Evolutionary conservation across 2,329 filamentous ascomycete species (phyloP), one percentile per base, ranked within the genome.

Genomic region (Aschersonia sp.): DNA sequence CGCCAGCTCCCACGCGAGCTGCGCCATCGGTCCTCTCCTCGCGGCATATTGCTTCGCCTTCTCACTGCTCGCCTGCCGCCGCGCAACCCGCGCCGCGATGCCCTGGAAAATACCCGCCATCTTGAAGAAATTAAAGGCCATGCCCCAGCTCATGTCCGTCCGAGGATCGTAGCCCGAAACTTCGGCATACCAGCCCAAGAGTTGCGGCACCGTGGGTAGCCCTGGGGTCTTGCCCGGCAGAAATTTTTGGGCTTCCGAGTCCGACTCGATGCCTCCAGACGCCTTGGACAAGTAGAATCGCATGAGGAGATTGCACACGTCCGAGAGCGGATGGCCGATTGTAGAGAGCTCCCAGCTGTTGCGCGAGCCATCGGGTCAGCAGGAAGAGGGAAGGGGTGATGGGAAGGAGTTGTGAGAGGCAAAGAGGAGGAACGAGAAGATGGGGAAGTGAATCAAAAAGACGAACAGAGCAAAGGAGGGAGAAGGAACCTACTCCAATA

Each of bases 321-420:
- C 92, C 5, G 85, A 91, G 29, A 97, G 76, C 1, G 92, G 92
- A 63, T 98, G 91, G n/a, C 92, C 92, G 48, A 96, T 82, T 0
- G 92, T 97, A 38, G 88, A 89, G 88, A 98, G 95, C 70, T 97
- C 92, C 91, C 91, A 97, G 68, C 76, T 79, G 58, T 59, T 28
- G 40, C 40, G 41, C 30, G n/a, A n/a, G 31, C 31, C 40, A 40
- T 30, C 9, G 28, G 32, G 7, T 9, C 12, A 12, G 7, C 32
- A 38, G 32, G 32, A 12, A 38, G 2, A 12, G 32, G 32, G 12
- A 38, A 38, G 32, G 3, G 12, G 12, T 6, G 12, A 9, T 38
- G 32, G 32, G 32, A 12, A 38, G n/a, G n/a, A n/a, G n/a, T n/a
- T n/a, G n/a, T n/a, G n/a, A n/a, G n/a, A n/a, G n/a, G n/a, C n/a